Percentiles rank a stretch among this genome's conserved stretches.
These are phyloP conservation scores for Pyrenula massariospora DNA, from an alignment of 495 filamentous ascomycete species.

Conservation along the genomic window DNA sequence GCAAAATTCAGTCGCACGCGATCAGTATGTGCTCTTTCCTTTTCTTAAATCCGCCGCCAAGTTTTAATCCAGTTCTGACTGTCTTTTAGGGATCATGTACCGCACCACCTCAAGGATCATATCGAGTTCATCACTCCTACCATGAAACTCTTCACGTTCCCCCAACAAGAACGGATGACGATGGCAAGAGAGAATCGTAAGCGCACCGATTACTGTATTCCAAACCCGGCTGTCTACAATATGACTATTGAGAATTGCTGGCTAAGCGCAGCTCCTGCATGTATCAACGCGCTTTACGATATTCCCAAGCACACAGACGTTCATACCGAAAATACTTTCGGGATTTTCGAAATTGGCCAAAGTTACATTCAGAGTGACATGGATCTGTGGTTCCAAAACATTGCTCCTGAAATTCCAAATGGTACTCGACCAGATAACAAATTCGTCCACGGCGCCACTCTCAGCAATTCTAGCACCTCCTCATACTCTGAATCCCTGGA, in stretches of 20 bases:
- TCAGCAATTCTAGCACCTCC: neutral
- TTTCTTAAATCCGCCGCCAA: too few species aligned
- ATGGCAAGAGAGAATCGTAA: too few species aligned
- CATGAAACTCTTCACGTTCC: conserved; percentile 22
- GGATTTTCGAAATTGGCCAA: conserved; percentile 29
- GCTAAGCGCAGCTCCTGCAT: conserved; percentile 36
- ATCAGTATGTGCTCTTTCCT: conserved; percentile 24
- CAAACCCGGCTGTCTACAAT: neutral
- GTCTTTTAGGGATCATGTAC: conserved; percentile 39
- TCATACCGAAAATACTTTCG: conserved; percentile 33
- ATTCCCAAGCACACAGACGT: conserved; percentile 28
- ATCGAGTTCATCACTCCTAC: conserved; percentile 51
- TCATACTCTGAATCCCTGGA: conserved; percentile 27
- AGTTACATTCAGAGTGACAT: conserved; percentile 43
- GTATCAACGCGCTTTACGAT: conserved; percentile 39
- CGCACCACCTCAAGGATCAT: conserved; percentile 33
- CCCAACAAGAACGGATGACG: neutral
- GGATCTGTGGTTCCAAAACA: conserved; percentile 41
- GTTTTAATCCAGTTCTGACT: conserved; percentile 1
- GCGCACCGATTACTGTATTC: too few species aligned
- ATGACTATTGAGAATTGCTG: conserved; percentile 21
- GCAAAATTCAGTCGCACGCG: conserved; percentile 36
- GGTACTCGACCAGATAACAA: conserved; percentile 28
- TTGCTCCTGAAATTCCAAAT: conserved; percentile 21
- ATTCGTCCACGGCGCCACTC: too few species aligned